Conservation (phyloP, 768 basidiomycete genomes). For the Tricholoma terreum region DNA sequence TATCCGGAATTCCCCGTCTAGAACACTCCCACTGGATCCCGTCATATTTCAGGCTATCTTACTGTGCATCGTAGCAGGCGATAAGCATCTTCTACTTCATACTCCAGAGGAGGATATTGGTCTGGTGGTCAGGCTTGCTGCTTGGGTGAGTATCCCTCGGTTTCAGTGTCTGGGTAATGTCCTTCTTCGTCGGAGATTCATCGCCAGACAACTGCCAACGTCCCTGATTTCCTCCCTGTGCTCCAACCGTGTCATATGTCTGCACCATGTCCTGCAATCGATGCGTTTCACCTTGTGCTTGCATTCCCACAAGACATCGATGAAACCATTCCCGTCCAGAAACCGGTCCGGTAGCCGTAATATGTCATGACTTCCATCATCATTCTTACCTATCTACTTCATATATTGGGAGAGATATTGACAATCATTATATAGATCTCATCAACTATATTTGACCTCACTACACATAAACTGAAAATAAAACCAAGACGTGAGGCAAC, state of each 20-base stretch:
- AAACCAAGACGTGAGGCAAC: slow-evolving; percentile 21
- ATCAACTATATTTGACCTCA: slow-evolving; percentile 54
- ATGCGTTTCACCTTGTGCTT: background rate
- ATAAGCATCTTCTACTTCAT: slow-evolving; percentile 63
- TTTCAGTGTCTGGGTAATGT: background rate
- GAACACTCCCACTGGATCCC: slow-evolving; percentile 53
- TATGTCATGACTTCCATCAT: too few species aligned
- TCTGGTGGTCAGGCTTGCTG: slow-evolving; percentile 53
- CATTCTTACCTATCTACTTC: background rate
- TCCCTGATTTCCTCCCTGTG: background rate
- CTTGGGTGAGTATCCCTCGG: slow-evolving; percentile 45
- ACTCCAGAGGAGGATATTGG: slow-evolving; percentile 63
- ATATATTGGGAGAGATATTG: slow-evolving; percentile 5
- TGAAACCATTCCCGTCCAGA: background rate
- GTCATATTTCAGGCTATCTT: slow-evolving; percentile 65
- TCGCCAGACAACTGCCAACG: background rate
- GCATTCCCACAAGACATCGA: background rate
- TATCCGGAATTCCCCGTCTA: slow-evolving; percentile 42
- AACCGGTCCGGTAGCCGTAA: background rate
- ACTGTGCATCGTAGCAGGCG: slow-evolving; percentile 58
- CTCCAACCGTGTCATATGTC: background rate
- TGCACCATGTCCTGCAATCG: background rate
- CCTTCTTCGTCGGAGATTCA: background rate
- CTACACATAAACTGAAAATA: slow-evolving; percentile 56
- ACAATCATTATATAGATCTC: slow-evolving; percentile 47